Percentiles rank a stretch among this genome's conserved stretches.
Conservation (phyloP, 306 rosid species). For the Albizia julibrissin region DNA sequence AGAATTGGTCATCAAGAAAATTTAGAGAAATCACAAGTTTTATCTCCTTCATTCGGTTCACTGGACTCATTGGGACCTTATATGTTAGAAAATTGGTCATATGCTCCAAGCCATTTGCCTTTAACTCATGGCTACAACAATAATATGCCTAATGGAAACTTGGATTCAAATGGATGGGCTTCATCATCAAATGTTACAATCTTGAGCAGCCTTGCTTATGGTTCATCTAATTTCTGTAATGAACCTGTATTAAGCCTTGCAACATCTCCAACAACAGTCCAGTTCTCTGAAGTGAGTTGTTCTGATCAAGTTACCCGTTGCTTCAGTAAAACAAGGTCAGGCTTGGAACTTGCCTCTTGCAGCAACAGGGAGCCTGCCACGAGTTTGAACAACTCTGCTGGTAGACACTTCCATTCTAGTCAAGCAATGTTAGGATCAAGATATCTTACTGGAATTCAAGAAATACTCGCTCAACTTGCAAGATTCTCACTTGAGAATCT, state of each 20-base stretch:
- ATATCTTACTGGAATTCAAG: slow-evolving; percentile 73
- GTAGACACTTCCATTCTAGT: slow-evolving; percentile 44
- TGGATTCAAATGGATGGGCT: slow-evolving; percentile 57
- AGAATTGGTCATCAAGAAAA: slow-evolving; percentile 50
- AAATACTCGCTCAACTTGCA: slow-evolving; percentile 75
- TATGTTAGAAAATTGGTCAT: slow-evolving; percentile 47
- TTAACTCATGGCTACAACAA: neutral
- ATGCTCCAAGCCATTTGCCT: slow-evolving; percentile 43
- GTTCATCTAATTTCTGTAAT: slow-evolving; percentile 51
- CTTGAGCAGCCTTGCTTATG: slow-evolving; percentile 40
- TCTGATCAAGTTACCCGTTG: neutral
- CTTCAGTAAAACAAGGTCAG: slow-evolving; percentile 36
- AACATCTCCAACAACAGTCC: slow-evolving; percentile 44
- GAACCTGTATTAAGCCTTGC: slow-evolving; percentile 73
- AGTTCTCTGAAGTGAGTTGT: neutral
- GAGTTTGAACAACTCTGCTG: slow-evolving; percentile 45
- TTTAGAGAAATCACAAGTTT: slow-evolving; percentile 45
- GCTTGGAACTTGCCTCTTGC: slow-evolving; percentile 38
- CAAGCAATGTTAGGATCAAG: slow-evolving; percentile 60
- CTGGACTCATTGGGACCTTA: slow-evolving; percentile 43
- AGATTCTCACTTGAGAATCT: slow-evolving; percentile 62
- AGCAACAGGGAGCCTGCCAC: slow-evolving; percentile 47
- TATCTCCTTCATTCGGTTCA: slow-evolving; percentile 40
- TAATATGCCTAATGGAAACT: slow-evolving; percentile 23
- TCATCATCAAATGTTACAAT: slow-evolving; percentile 48